Conservation (phyloP, 176 grass and related monocot genomes). For the Calamus simplicifolius region DNA sequence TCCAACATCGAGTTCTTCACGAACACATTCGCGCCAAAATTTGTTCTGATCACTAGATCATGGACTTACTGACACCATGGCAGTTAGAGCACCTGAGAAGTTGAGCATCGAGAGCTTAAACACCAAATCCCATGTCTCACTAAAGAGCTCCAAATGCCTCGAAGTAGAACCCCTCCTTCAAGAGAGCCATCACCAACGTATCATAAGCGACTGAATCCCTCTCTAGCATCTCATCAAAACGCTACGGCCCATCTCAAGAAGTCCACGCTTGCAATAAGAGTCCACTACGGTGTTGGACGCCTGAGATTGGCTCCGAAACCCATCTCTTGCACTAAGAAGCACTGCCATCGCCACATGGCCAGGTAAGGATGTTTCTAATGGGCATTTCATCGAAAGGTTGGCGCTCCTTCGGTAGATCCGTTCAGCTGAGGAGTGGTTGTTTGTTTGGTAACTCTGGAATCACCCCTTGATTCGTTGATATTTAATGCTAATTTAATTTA, state of each 20-base stretch:
- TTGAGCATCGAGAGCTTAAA: conserved; percentile 40
- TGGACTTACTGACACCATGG: conserved; percentile 51
- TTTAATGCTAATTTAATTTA: too few species aligned
- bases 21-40: conserved; percentile 44
- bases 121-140: conserved; percentile 20
- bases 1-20: conserved; percentile 70
- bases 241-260: conserved; percentile 17
- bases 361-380: conserved; percentile 26
- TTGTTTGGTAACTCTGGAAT: conserved; percentile 17
- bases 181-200: conserved; percentile 65
- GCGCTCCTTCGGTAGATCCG: conserved; percentile 20
- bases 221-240: conserved; percentile 48
- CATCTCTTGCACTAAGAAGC: conserved; percentile 30
- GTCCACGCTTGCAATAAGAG: conserved; percentile 73
- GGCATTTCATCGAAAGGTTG: conserved; percentile 55
- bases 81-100: conserved; percentile 50
- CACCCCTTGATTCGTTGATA: not conserved
- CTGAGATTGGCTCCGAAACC: conserved; percentile 18
- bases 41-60: conserved; percentile 38
- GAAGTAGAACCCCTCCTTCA: conserved; percentile 45
- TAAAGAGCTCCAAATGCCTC: conserved; percentile 46
- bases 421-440: conserved; percentile 18
- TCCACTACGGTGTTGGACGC: conserved; percentile 68
- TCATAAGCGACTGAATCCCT: conserved; percentile 71
- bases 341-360: conserved; percentile 35